Evolutionary conservation across 345 rosid genomes (phyloP), one percentile per base, ranked within the genome.

Genomic region (Populus deltoides): DNA sequence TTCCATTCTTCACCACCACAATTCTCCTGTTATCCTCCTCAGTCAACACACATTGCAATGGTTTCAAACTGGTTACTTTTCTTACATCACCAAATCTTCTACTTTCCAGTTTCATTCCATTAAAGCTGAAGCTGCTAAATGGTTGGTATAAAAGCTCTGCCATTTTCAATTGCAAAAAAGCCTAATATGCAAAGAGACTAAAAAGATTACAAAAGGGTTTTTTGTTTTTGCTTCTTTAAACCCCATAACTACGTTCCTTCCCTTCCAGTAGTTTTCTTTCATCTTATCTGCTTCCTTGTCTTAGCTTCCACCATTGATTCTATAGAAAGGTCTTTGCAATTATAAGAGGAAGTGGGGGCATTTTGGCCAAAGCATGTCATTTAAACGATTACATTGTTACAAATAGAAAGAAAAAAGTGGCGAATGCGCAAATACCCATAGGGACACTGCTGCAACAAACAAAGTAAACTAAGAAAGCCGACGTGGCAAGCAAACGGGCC

Each of bases 1-100:
- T 86, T 81, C 89, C 91, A 61, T 81, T 89, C 83, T 81, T 84
- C 75, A 89, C 88, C 78, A 81, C 43, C 17, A 55, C 66, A 22
- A 81, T 78, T 67, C 77, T 81, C 24, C 82, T 70, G 47, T 76
- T 81, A 74, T 81, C 86, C 24, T 84, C 87, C 27, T 82, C 84
- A 22, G 70, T 80, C 45, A 80, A 66, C 68, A 79, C 87, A 75
- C 91, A 87, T 29, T 18, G 68, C 69, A 75, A 71, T 65, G 81
- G 83, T 62, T 68, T 85, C 62, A 33, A 69, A 45, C 69, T 17
- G 51, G 51, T 4, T 20, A 66, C 35, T 53, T 81, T 83, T 66
- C 74, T 70, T 2, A 53, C 22, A 51, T 31, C 45, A 68, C 22
- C 53, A 22, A 67, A 83, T 41, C 76, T 67, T 75, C 47, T 82